Evolutionary conservation across 2,329 filamentous ascomycete genomes (phyloP).

Genomic region (Ramularia collo-cygni): DNA sequence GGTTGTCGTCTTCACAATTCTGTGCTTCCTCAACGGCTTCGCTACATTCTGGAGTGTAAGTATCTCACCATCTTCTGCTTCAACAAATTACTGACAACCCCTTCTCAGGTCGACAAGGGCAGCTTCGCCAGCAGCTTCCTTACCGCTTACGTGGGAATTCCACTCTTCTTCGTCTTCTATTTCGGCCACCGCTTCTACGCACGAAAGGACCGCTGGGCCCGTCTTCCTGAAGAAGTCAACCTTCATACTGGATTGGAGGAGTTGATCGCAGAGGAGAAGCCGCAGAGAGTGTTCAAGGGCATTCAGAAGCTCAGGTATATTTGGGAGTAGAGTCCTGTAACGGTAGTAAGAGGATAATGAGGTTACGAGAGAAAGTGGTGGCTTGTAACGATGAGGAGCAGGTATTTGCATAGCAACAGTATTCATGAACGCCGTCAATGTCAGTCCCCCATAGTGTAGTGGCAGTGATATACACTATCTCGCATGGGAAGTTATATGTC

Average conservation of each 20-base stretch:
- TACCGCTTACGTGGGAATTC: slow-evolving; percentile 55
- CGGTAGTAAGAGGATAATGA: too few relatives aligned
- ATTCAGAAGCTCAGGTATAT: slow-evolving; percentile 32
- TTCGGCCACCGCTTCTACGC: slow-evolving; percentile 44
- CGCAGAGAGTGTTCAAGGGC: slow-evolving; percentile 21
- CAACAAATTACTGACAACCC: too few relatives aligned
- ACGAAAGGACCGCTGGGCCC: slow-evolving; percentile 46
- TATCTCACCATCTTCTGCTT: too few relatives aligned
- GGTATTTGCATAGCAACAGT: too few relatives aligned
- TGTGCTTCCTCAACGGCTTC: slow-evolving; percentile 71
- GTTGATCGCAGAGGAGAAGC: slow-evolving; percentile 29
- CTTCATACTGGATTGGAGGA: slow-evolving; percentile 39
- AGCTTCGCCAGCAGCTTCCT: slow-evolving; percentile 53
- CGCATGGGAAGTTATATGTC: too few relatives aligned
- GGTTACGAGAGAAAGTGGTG: too few relatives aligned
- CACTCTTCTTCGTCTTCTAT: slow-evolving; percentile 53
- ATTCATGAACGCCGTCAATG: too few relatives aligned
- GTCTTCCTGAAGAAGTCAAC: slow-evolving; percentile 46
- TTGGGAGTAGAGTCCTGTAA: slow-evolving; percentile 17
- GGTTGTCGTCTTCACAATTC: slow-evolving; percentile 51
- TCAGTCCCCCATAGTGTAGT: too few relatives aligned
- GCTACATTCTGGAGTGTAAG: slow-evolving; percentile 60
- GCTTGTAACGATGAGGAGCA: too few relatives aligned
- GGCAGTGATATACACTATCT: too few relatives aligned
- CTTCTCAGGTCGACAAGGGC: too few relatives aligned